A percentile compares a stretch with the other conserved stretches of the same genome.
These are phyloP conservation scores for Elongisporangium senticosum DNA, from an alignment of 352 stramenopile species.

Conservation along the genomic window DNA sequence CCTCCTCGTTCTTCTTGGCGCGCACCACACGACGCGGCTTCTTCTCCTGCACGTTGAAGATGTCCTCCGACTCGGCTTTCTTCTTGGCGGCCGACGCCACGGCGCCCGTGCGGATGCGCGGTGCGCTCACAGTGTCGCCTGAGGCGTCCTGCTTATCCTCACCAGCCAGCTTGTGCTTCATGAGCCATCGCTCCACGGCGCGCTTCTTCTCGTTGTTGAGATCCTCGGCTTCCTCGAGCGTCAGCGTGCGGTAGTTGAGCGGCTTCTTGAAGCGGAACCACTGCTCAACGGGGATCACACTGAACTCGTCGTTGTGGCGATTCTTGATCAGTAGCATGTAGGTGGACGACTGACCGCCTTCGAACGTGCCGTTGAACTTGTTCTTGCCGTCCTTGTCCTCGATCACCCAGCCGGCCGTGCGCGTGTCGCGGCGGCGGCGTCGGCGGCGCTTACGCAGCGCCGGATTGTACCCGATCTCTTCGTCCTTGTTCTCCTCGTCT, in stretches of 20 bases:
- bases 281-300: conserved; percentile 81
- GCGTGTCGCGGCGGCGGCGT: conserved; percentile 68
- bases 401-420: conserved; percentile 79
- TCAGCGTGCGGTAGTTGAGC: conserved; percentile 77
- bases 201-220: conserved; percentile 89
- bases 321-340: conserved; percentile 87
- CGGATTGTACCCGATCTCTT: conserved; percentile 65
- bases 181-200: conserved; percentile 82
- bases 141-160: conserved; percentile 55
- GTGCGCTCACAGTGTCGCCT: conserved; percentile 51
- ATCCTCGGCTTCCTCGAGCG: conserved; percentile 78
- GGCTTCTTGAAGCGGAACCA: conserved; percentile 90
- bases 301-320: conserved; percentile 85
- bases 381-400: conserved; percentile 78
- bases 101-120: conserved; percentile 64
- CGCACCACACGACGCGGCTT: conserved; percentile 43
- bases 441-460: conserved; percentile 69
- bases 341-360: conserved; percentile 76
- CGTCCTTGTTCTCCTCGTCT: conserved; percentile 76
- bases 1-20: conserved; percentile 36
- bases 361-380: conserved; percentile 79
- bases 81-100: conserved; percentile 25
- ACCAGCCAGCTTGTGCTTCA: conserved; percentile 82
- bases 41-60: conserved; percentile 58
- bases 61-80: conserved; percentile 42